Evolutionary conservation across 495 filamentous ascomycete species (phyloP), one percentile per base, ranked within the genome.

Genomic region (Thermothielavioides terrestris): DNA sequence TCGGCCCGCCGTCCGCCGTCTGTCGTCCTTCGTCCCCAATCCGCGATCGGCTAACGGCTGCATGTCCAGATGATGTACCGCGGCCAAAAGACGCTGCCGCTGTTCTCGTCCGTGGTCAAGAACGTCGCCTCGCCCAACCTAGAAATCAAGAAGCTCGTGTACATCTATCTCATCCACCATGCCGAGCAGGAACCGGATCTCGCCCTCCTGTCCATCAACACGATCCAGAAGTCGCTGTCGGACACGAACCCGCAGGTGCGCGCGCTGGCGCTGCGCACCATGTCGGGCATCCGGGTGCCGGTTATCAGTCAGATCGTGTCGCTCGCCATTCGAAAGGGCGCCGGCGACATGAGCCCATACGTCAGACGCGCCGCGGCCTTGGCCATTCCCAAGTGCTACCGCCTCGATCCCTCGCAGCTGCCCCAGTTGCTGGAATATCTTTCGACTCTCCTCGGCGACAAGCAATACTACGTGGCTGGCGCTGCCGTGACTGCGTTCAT

Each of bases 261-360:
- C 48, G 88, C 89, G 12, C 82, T 97, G 68, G 92, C 92, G 3
- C 77, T 98, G 46, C 82, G 86, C 21, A 89, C 89, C 52, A 97
- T 98, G 89, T 91, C 89, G 6, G 89, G 89, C 4, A 97, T 98
- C 45, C 75, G 88, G 8, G 94, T 98, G 1, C 92, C 92, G 2
- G 94, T 95, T n/a, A 97, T 98, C 68, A 91, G 86, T 45, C 92
- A 96, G 68, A 97, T 98, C 55, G 94, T 98, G n/a, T 89, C 85
- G 2, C 70, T 98, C 37, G 92, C 86, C 1, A 95, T 98, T 65
- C 94, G 94, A 62, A 83, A 88, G 53, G 92, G 92, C 1, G 81
- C 82, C 20, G 88, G 80, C 12, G 92, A 98, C 57, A 95, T 97
- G 88, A 94, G 87, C 55, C 82, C 92, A 1, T 83, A 87, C 64